A percentile compares a stretch with the other conserved stretches of the same genome.
phyloP scores from a whole-genome alignment of 768 basidiomycete genomes.

The Gelatoporia subvermispora region DNA sequence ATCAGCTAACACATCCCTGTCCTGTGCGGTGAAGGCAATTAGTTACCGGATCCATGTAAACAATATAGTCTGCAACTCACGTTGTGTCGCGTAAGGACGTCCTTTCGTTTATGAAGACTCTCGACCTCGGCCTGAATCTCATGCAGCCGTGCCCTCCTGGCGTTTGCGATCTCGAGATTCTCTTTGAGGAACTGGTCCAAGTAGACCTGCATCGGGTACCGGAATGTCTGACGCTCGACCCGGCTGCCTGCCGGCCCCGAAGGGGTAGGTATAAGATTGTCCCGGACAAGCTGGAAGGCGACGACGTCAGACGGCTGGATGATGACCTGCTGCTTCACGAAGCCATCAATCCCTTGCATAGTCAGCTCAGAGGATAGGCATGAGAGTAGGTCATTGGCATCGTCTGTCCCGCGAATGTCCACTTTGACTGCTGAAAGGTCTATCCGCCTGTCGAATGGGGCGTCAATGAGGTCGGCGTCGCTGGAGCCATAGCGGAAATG shows the following conservation, averaged over 20 bases:
- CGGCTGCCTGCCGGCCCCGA: slow-evolving; percentile 10
- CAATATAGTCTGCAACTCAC: slow-evolving; percentile 34
- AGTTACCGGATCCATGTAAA: not conserved
- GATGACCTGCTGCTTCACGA: slow-evolving; percentile 51
- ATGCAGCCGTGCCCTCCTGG: slow-evolving; percentile 29
- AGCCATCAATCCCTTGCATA: slow-evolving; percentile 21
- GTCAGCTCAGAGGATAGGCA: slow-evolving; percentile 44
- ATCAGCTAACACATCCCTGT: slow-evolving; percentile 57
- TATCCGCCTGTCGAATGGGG: slow-evolving; percentile 18
- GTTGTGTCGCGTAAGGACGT: slow-evolving; percentile 46
- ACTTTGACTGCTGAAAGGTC: slow-evolving; percentile 49
- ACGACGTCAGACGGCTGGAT: slow-evolving; percentile 60
- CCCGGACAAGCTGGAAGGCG: slow-evolving; percentile 45
- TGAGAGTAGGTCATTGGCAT: slow-evolving; percentile 53
- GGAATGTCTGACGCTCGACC: slow-evolving; percentile 35
- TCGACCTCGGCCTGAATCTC: slow-evolving; percentile 45
- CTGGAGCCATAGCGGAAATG: slow-evolving; percentile 53
- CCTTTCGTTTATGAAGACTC: slow-evolving; percentile 40
- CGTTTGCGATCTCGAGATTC: slow-evolving; percentile 42
- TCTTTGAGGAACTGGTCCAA: slow-evolving; percentile 67
- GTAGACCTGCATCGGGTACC: slow-evolving; percentile 61
- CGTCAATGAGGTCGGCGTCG: slow-evolving; percentile 28
- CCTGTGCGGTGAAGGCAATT: slow-evolving; percentile 31
- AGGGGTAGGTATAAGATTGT: slow-evolving; percentile 17
- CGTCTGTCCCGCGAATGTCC: slow-evolving; percentile 37